phyloP scores from a whole-genome alignment of 2,329 filamentous ascomycete species.

The Hypoxylon sp. region DNA sequence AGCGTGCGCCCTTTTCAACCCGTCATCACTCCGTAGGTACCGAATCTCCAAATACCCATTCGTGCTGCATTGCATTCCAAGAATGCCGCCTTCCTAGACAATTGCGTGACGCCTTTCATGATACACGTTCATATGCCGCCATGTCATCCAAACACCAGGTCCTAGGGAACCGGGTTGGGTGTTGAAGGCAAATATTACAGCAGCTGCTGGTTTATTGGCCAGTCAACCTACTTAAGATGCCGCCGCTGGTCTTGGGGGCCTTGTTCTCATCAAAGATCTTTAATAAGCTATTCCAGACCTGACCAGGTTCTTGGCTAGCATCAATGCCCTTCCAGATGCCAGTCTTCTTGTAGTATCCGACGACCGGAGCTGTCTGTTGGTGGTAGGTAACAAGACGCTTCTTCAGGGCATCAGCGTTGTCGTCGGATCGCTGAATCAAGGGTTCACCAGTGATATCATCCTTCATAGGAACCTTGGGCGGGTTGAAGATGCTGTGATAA shows the following conservation, averaged over 20 bases:
- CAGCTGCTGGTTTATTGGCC: slow-evolving; percentile 46
- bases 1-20: slow-evolving; percentile 23
- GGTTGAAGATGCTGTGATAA: slow-evolving; percentile 99
- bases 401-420: slow-evolving; percentile 95
- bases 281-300: slow-evolving; percentile 95
- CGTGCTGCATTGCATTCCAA: slow-evolving; percentile 15
- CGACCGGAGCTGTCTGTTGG: slow-evolving; percentile 91
- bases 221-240: slow-evolving; percentile 62
- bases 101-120: slow-evolving; percentile 28
- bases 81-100: slow-evolving; percentile 28
- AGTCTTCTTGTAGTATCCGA: slow-evolving; percentile 96
- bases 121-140: slow-evolving; percentile 21
- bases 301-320: slow-evolving; percentile 93
- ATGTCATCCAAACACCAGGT: slow-evolving; percentile 13
- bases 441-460: slow-evolving; percentile 98
- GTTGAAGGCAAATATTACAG: slow-evolving; percentile 11
- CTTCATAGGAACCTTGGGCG: slow-evolving; percentile 92
- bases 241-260: slow-evolving; percentile 57
- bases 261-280: slow-evolving; percentile 80
- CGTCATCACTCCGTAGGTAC: slow-evolving; percentile 27
- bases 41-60: slow-evolving; percentile 28
- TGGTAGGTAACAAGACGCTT: slow-evolving; percentile 97
- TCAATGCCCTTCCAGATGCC: slow-evolving; percentile 98
- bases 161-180: slow-evolving; percentile 8
- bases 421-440: slow-evolving; percentile 94